Percentiles rank a stretch among this genome's conserved stretches.
Evolutionary conservation across 2,329 filamentous ascomycete species (phyloP).

Genomic region (Pyrenophora tritici-repentis): DNA sequence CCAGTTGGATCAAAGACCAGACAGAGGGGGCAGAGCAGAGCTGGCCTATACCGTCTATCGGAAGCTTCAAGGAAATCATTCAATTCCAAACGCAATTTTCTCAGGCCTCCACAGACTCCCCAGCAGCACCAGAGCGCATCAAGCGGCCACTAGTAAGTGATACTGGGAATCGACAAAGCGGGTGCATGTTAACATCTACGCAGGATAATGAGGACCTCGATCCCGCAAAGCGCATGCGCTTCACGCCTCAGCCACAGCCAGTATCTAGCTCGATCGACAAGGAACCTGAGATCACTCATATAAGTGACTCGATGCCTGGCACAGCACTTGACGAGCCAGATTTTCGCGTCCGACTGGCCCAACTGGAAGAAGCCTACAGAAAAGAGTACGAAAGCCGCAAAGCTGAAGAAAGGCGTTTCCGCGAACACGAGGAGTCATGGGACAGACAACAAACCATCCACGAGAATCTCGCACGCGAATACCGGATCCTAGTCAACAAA

Average conservation of each 20-base stretch:
- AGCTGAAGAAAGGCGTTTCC: constrained; percentile 17
- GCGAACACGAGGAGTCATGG: constrained; percentile 24
- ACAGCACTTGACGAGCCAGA: constrained; percentile 21
- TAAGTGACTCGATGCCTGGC: constrained; percentile 51
- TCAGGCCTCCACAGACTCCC: constrained; percentile 20
- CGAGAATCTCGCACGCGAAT: constrained; percentile 29
- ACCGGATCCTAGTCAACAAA: constrained; percentile 25
- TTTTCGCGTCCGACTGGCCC: constrained; percentile 16
- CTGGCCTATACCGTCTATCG: constrained; percentile 42
- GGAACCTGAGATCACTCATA: constrained; percentile 43
- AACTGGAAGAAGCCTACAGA: constrained; percentile 6
- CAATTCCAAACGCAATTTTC: constrained; percentile 37
- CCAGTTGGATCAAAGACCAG: constrained; percentile 27
- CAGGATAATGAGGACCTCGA: constrained; percentile 34
- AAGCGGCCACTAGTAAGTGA: constrained; percentile 38
- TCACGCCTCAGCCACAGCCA: constrained; percentile 35
- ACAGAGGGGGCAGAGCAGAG: constrained; percentile 8
- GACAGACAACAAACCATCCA: constrained; percentile 33
- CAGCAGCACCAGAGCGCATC: constrained; percentile 20
- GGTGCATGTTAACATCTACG: background rate
- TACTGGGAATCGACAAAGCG: background rate
- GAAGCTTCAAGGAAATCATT: constrained; percentile 37
- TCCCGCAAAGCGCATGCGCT: constrained; percentile 42
- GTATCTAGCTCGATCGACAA: constrained; percentile 7
- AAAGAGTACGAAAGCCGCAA: constrained; percentile 16